phyloP scores from a whole-genome alignment of 73 alveolate species.

The Effrenium voratum region DNA sequence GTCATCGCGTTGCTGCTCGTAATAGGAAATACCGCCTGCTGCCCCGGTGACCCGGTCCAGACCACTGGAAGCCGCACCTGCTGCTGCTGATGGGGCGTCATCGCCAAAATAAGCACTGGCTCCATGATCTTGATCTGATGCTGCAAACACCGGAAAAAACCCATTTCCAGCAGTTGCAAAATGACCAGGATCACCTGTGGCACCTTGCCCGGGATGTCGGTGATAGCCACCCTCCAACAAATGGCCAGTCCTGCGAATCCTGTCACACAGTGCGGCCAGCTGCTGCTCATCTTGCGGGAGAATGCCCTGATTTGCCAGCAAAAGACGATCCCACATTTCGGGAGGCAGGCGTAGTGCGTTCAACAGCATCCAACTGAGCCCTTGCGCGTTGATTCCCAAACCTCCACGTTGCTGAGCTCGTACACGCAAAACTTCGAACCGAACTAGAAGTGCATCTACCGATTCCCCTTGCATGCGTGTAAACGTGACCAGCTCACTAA shows the following conservation, averaged over 20 bases:
- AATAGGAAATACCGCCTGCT: neutral
- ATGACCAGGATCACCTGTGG: neutral
- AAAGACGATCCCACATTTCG: neutral
- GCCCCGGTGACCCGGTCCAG: neutral
- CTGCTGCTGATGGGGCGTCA: neutral
- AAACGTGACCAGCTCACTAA: neutral
- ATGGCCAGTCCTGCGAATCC: neutral
- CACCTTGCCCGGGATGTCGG: neutral
- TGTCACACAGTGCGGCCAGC: neutral
- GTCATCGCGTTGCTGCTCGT: neutral
- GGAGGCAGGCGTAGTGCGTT: neutral
- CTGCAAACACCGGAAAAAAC: neutral
- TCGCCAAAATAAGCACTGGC: neutral
- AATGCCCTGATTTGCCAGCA: neutral
- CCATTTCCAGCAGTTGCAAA: neutral
- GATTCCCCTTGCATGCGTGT: neutral
- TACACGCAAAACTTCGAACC: neutral
- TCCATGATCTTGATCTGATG: neutral
- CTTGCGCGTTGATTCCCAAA: neutral
- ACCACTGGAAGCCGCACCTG: neutral
- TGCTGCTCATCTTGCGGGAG: slow-evolving; percentile 5
- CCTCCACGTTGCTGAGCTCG: neutral
- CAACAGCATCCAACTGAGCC: neutral
- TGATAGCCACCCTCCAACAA: neutral
- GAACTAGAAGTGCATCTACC: slow-evolving; percentile 5